Base-by-base conservation (phyloP, 108 stramenopile species). In the Seminavis robusta region DNA sequence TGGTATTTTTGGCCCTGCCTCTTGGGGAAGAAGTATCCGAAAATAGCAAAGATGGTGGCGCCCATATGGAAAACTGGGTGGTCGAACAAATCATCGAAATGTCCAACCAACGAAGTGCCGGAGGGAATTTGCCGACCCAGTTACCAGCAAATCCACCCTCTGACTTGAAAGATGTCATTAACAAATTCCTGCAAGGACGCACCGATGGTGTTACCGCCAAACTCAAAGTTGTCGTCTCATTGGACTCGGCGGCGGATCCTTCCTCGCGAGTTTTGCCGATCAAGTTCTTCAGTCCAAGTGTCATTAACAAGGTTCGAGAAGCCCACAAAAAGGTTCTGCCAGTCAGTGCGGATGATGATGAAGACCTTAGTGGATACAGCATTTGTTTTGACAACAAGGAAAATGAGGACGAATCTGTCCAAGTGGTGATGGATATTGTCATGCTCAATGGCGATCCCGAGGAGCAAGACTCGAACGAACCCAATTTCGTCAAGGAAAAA, bases 1-100 rank as follows among this genome's bases (percentile, higher is more conserved):
- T 93, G 76, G 76, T 84, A 9, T 82, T 86, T 43, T 57, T 88
- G 48, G 67, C 80, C 25, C 50, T 92, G 7, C 87, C 90, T 5
- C 40, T 39, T 43, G 36, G 19, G 53, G 40, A 71, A 62, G 24
- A 50, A 49, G 1, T 29, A 41, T 73, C 1, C 44, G 63, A 21
- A 61, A 81, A 29, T 46, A 71, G 21, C 61, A 16, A 64, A 37
- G 50, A 66, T 56, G 73, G 74, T 50, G 77, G 65, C 29, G 28
- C 65, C 44, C 62, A 63, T 9, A 74, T 81, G 33, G 83, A 85
- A 65, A 72, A 73, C 34, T 85, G 77, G 78, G 88, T 84, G 64
- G 61, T 75, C 52, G 44, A 56, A 17, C 80, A 84, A 62, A 61
- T 92, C 55, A 43, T 67, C 47, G 69, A 80, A 39, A 63, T 92